Evolutionary conservation across 2,329 filamentous ascomycete species (phyloP).

Genomic region (Epichloe gansuensis): DNA sequence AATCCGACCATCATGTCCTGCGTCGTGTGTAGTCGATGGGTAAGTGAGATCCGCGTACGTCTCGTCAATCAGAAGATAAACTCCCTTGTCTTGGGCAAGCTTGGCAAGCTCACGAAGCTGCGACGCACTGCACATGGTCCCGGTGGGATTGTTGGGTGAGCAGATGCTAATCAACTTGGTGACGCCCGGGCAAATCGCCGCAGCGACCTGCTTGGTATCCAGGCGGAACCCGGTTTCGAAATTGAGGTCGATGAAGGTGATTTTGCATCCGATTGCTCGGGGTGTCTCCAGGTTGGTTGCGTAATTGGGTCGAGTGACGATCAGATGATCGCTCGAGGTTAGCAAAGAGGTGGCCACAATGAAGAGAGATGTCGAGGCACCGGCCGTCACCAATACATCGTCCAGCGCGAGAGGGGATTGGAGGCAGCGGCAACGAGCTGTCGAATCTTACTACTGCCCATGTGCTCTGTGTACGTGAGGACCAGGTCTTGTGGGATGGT

Average conservation of each 20-base stretch:
- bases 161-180: conserved; percentile 13
- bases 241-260: conserved; percentile 11
- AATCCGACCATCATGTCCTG: neutral
- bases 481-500: conserved; percentile 10
- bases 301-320: conserved; percentile 15
- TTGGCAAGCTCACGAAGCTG: conserved; percentile 4
- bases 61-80: conserved; percentile 12
- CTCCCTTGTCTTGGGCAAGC: conserved; percentile 7
- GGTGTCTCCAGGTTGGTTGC: conserved; percentile 14
- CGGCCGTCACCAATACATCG: conserved; percentile 13
- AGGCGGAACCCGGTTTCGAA: conserved; percentile 10
- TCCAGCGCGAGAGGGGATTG: conserved; percentile 7
- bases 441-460: conserved; percentile 9
- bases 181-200: conserved; percentile 8
- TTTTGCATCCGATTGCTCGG: conserved; percentile 12
- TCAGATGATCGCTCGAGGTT: conserved; percentile 8
- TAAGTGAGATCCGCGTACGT: conserved; percentile 12
- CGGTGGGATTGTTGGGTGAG: conserved; percentile 14
- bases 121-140: conserved; percentile 4
- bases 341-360: conserved; percentile 12
- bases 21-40: neutral
- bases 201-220: conserved; percentile 7
- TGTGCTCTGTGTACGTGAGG: conserved; percentile 12
- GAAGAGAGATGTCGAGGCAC: conserved; percentile 12
- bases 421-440: conserved; percentile 5